phyloP scores from a whole-genome alignment of 768 basidiomycete genomes.

The Fistulinella prunicolor region DNA sequence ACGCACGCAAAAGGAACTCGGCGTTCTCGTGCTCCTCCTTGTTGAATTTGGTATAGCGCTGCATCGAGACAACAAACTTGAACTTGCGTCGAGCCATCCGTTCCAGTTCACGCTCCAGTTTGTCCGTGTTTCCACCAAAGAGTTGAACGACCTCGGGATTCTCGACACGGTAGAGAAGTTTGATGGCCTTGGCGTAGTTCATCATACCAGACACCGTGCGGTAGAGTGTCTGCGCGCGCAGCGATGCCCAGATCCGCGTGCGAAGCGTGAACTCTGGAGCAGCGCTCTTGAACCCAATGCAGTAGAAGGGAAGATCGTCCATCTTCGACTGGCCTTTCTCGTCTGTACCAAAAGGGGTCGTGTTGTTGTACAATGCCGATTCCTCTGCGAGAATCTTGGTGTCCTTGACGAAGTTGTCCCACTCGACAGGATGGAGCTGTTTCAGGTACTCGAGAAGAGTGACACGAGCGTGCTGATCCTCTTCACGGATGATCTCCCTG shows the following conservation, averaged over 20 bases:
- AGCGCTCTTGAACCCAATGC: constrained; percentile 98
- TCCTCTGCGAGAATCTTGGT: constrained; percentile 99
- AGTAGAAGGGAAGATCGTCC: constrained; percentile 96
- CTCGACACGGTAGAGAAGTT: constrained; percentile 97
- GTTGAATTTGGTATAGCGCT: constrained; percentile 98
- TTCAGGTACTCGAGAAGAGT: constrained; percentile 98
- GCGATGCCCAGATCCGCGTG: constrained; percentile 98
- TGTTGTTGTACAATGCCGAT: constrained; percentile 78
- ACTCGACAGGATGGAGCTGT: constrained; percentile 96
- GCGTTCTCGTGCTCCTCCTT: constrained; percentile 99
- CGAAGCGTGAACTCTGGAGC: constrained; percentile 98
- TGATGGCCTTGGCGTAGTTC: constrained; percentile 99
- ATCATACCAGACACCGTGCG: constrained; percentile 99
- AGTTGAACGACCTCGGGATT: constrained; percentile 98
- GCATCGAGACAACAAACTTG: constrained; percentile 99
- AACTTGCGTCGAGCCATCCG: constrained; percentile 98
- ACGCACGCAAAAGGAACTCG: constrained; percentile 94
- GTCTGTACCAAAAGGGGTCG: constrained; percentile 65
- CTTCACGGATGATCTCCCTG: constrained; percentile 97
- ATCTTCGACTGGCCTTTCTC: constrained; percentile 84
- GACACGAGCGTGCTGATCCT: constrained; percentile 95
- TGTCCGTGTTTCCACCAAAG: constrained; percentile 97
- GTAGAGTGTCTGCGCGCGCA: constrained; percentile 97
- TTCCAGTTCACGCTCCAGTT: constrained; percentile 92
- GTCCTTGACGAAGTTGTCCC: constrained; percentile 99